Evolutionary conservation across 257 asterid genomes (phyloP).

Genomic region (Perilla frutescens): DNA sequence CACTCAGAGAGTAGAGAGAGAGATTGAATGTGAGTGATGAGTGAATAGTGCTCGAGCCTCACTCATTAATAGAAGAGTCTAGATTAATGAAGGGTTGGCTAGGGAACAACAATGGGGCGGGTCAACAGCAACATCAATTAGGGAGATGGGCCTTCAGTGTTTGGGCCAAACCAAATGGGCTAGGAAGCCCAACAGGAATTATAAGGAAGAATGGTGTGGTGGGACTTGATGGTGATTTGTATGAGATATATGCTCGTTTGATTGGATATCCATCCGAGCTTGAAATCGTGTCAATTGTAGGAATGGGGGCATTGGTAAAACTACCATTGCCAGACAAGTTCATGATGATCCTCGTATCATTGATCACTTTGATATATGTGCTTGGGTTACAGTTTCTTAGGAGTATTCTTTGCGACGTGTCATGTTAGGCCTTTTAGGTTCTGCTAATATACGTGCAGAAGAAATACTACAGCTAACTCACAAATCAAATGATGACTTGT

Average conservation of each 20-base stretch:
- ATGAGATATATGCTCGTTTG: background rate
- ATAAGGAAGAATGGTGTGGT: constrained; percentile 15
- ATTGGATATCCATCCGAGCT: background rate
- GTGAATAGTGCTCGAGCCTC: too few relatives aligned
- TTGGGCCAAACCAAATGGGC: too few relatives aligned
- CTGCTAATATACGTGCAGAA: background rate
- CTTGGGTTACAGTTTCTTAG: constrained; percentile 32
- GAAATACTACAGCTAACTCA: background rate
- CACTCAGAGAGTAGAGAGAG: too few relatives aligned
- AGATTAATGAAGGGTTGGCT: too few relatives aligned
- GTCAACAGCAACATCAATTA: too few relatives aligned
- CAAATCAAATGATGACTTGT: too few relatives aligned
- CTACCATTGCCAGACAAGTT: constrained; percentile 32
- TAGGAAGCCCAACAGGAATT: too few relatives aligned
- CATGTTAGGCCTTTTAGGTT: constrained; percentile 13
- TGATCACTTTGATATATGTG: constrained; percentile 5
- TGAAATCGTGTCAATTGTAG: constrained; percentile 22
- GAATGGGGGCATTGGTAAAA: constrained; percentile 45
- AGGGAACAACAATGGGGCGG: too few relatives aligned
- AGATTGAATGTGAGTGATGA: too few relatives aligned
- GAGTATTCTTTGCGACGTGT: background rate
- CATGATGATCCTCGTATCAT: background rate
- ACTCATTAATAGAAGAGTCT: too few relatives aligned
- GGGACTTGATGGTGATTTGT: constrained; percentile 20
- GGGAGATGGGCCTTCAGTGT: too few relatives aligned